Evolutionary conservation across 495 filamentous ascomycete species (phyloP), one percentile per base, ranked within the genome.

Genomic region (Chaetomium tenue): DNA sequence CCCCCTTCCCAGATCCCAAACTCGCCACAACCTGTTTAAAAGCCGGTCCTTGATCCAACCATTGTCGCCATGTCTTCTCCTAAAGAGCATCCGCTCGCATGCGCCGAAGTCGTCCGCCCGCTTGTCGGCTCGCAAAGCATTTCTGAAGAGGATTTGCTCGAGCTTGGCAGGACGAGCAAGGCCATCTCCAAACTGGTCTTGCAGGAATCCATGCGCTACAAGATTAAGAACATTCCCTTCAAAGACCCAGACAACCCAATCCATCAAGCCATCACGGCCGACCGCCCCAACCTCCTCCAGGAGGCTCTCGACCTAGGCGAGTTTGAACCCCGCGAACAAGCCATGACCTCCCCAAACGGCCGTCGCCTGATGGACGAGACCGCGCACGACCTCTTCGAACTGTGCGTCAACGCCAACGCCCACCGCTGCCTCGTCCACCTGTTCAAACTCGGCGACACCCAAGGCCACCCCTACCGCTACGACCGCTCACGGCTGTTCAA

Each of bases 251-350:
- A 20, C 0, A 65, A 40, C 50, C 48, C 58, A 11, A 11, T 65
- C 26, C 5, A 26, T 2, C 6, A 15, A 5, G 40, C 42, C 39
- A 57, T 66, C 18, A 20, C 44, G 3, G 4, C 9, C 3, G 30
- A 66, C 20, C 4, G 7, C 20, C 23, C 25, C 5, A 42, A 48
- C 3, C 3, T 13, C 15, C 42, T 66, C 13, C 23, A 37, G 2
- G 18, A 40, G 11, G 23, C 30, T 2, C 33, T 66, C 13, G 7
- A 50, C 7, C 40, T 66, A 16, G 58, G 22, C 20, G 58, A 66
- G 15, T 61, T 66, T 22, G 33, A 28, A 0, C 13, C 0, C 4
- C 33, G 33, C 6, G 33, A 37, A 37, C 33, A 37, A 37, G 50
- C 61, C 13, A n/a, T 9, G 16, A 22, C 5, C 1, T 60, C 47